Percentiles rank a stretch among this genome's conserved stretches.
These are phyloP conservation scores for Annona cherimola DNA, from an alignment of 164 flowering plant genomes.

Conservation along the genomic window DNA sequence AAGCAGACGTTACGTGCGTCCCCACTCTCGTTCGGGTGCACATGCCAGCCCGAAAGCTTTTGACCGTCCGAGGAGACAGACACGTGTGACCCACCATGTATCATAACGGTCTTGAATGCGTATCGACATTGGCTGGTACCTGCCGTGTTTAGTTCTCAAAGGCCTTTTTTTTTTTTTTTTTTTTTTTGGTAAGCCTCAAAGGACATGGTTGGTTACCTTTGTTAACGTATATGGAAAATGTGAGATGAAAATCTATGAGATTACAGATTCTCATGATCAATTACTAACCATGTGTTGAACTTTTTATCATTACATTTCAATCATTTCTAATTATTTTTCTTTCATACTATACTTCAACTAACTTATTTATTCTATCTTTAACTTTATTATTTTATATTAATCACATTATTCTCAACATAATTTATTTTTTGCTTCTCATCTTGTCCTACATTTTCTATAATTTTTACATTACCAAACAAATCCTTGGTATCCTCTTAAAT, in stretches of 20 bases:
- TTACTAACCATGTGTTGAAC: background rate
- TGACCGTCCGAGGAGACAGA: background rate
- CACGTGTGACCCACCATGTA: background rate
- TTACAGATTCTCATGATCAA: too few species aligned
- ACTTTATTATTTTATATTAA: too few species aligned
- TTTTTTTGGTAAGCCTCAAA: background rate
- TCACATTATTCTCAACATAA: too few species aligned
- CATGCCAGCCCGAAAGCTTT: background rate
- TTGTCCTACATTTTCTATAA: too few species aligned
- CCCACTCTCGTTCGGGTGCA: background rate
- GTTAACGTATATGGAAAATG: background rate
- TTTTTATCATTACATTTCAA: background rate
- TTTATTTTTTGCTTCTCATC: too few species aligned
- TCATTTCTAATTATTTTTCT: too few species aligned
- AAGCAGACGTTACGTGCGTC: background rate
- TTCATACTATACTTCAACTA: too few species aligned
- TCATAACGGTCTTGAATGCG: background rate
- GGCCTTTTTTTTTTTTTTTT: too few species aligned
- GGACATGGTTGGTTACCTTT: background rate
- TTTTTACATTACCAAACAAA: too few species aligned
- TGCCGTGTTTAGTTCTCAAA: background rate
- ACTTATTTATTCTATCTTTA: too few species aligned
- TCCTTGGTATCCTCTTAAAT: too few species aligned
- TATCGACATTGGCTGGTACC: background rate
- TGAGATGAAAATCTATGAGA: too few species aligned